Evolutionary conservation across 441 rosid species (phyloP), one percentile per base, ranked within the genome.

Genomic region (Viola pubescens): DNA sequence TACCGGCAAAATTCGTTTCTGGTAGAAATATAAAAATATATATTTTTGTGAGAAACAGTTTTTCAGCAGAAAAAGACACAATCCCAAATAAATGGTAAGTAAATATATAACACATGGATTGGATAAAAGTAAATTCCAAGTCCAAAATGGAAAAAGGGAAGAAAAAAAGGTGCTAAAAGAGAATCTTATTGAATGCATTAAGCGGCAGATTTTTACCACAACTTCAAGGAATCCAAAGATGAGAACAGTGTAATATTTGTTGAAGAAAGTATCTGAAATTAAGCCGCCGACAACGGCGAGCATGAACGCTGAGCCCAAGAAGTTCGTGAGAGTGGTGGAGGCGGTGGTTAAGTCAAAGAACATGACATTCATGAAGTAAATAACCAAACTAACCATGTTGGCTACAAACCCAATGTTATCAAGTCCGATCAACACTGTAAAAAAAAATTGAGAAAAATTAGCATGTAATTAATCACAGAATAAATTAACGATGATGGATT

Each of bases 371-470:
- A 0, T 0, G 67, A 82, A 81, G 72, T 82, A 82, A 5, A 81
- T 63, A 16, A 70, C 78, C 74, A 82, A 7, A 67, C 82, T 75
- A 46, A 56, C 75, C 79, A 72, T 64, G 68, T 74, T 47, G 80
- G 91, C 85, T 8, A 76, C 14, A 57, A 85, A 85, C 1, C 86
- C 86, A 84, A 85, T 74, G 67, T 76, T 82, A 38, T 82, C 91
- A 5, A 82, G 56, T 34, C 68, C 65, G 2, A 60, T 2, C 70
- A 70, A 14, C 3, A 56, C 87, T 79, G 65, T 55, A 8, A 42
- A 45, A 52, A 37, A 12, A 4, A 26, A 34, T 3, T 0, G 16
- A 19, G 19, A 0, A 42, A 19, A 6, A 4, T 4, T 16, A 2
- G n/a, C 12, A 14, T 37, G 19, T 16, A 16, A 16, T 16, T 16